Evolutionary conservation across 345 rosid genomes (phyloP), one percentile per base, ranked within the genome.

Genomic region (Eucalyptus guilfoylei): DNA sequence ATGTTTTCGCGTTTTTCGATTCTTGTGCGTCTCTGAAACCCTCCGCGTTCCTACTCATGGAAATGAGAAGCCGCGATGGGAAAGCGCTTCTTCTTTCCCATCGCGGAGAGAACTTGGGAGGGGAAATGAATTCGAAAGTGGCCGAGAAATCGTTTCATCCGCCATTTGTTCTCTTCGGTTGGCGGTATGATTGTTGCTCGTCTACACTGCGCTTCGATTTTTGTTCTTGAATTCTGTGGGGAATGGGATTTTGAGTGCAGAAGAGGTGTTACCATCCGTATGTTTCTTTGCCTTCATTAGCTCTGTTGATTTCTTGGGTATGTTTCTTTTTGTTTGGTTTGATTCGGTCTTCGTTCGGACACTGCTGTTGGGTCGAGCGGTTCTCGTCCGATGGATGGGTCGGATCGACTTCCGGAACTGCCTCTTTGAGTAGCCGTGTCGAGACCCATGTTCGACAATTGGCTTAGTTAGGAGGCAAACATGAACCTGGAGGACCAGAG

Each of bases 71-170:
- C 60, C n/a, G 87, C 62, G 62, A 1, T 86, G 87, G 44, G 26
- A 52, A 52, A 37, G 40, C 54, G 10, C 47, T 86, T 48, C 42
- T 72, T 87, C 80, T 89, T 55, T 26, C 88, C 86, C 80, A 42
- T 42, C 86, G 88, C 87, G 34, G 30, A 32, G 87, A 90, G n/a
- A 69, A 89, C 91, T 72, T 24, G 52, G 9, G 90, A 93, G 96
- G 94, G 88, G 88, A 86, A 37, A 86, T 86, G 16, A 92, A 45
- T 93, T 48, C 89, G 88, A 93, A 52, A 67, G 76, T 42, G 95
- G 95, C 95, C 95, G 95, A 92, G 96, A 94, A 91, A 94, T 94
- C 96, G 96, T 95, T 95, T 95, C 95, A 93, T 93, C 89, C 95
- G 96, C 93, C 93, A 85, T 90, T 89, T n/a, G 88, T 89, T 91